phyloP scores from a whole-genome alignment of 805 yeast genomes.

The Pichia rugopelliculosa region DNA sequence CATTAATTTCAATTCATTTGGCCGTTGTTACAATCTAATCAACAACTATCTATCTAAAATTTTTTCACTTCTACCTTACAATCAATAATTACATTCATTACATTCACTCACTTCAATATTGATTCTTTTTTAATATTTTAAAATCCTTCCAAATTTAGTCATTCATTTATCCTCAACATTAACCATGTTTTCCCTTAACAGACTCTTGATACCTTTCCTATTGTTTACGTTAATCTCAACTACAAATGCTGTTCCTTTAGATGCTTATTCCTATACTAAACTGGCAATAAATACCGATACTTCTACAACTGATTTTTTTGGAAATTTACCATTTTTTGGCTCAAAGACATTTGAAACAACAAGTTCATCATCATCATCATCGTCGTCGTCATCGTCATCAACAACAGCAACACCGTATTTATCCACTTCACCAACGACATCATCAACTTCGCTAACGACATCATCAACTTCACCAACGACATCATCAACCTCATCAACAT shows the following conservation, averaged over 20 bases:
- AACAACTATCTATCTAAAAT: no score
- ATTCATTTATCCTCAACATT: background rate
- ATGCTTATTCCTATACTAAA: background rate
- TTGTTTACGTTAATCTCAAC: background rate
- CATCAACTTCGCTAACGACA: background rate
- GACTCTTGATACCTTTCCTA: conserved; percentile 1
- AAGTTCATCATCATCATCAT: background rate
- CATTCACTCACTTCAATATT: background rate
- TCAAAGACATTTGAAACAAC: background rate
- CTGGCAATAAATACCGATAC: background rate
- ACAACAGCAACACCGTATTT: background rate
- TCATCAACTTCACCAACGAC: background rate
- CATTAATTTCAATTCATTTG: background rate
- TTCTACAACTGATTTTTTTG: background rate
- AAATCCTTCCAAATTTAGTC: background rate
- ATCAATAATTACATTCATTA: no score
- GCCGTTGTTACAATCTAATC: background rate
- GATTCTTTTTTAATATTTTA: background rate
- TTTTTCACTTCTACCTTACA: background rate
- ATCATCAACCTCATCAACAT: conserved; percentile 1
- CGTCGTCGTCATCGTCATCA: background rate
- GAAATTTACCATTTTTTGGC: no score
- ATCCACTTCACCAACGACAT: background rate
- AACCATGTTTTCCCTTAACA: background rate
- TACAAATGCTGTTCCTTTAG: background rate